Conservation (phyloP, 257 asterid species). For the Catharanthus roseus region DNA sequence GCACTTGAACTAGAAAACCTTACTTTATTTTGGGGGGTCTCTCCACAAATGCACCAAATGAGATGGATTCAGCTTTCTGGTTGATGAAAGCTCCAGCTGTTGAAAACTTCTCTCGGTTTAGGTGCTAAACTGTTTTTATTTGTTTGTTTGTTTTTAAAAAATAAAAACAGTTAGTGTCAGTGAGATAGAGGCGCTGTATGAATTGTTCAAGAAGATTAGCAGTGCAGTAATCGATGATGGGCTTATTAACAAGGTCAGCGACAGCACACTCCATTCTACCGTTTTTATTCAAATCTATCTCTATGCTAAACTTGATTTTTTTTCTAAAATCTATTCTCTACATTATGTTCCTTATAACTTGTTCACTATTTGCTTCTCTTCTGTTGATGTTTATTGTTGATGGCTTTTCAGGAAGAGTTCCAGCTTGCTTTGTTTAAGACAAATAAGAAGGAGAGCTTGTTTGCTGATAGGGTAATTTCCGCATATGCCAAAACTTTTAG, state of each 20-base stretch:
- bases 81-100: not conserved
- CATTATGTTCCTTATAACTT: not conserved
- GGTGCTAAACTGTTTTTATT: not conserved
- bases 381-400: conserved; percentile 13
- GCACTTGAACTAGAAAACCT: not conserved
- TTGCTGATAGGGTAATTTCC: conserved; percentile 83
- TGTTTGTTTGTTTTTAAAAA: no score
- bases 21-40: not conserved
- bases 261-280: not conserved
- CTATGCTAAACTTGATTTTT: not conserved
- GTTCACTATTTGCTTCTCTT: conserved; percentile 9
- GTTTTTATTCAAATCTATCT: not conserved
- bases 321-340: not conserved
- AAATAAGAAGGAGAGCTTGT: conserved; percentile 68
- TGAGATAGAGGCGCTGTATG: conserved; percentile 84
- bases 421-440: conserved; percentile 82
- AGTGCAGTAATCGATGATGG: conserved; percentile 86
- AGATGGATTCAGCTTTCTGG: conserved; percentile 6
- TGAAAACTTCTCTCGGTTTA: no score
- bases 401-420: conserved; percentile 71
- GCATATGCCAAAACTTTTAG: conserved; percentile 13
- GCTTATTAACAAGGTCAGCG: conserved; percentile 72
- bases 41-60: not conserved
- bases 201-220: conserved; percentile 75
- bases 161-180: conserved; percentile 69